These are phyloP conservation scores for Balamuthia mandrillaris DNA, from an alignment of 208 protist species.

Conservation along the genomic window DNA sequence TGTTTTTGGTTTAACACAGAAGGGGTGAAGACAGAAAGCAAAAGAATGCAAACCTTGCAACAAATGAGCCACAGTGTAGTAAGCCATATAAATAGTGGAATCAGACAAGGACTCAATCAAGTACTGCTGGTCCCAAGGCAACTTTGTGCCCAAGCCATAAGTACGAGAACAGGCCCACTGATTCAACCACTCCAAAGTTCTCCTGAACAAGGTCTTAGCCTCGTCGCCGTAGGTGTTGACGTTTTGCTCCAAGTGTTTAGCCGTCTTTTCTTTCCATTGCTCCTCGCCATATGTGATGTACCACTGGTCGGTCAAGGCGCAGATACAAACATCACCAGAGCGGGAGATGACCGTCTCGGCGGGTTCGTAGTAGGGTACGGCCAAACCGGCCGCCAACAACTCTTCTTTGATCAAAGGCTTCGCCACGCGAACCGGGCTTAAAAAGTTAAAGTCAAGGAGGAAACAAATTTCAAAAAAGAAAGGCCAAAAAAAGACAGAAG, in stretches of 20 bases:
- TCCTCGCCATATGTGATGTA: constrained; percentile 98
- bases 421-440: constrained; percentile 83
- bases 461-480: neutral
- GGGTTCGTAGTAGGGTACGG: constrained; percentile 94
- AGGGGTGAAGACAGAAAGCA: neutral
- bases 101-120: constrained; percentile 99
- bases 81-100: constrained; percentile 99
- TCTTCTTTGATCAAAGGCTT: constrained; percentile 84
- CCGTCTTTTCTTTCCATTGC: constrained; percentile 82
- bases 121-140: constrained; percentile 92
- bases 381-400: constrained; percentile 78
- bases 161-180: constrained; percentile 99
- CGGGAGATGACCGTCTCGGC: constrained; percentile 93
- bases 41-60: constrained; percentile 78
- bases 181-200: constrained; percentile 93
- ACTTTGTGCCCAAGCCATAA: constrained; percentile 97
- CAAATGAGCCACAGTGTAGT: constrained; percentile 98
- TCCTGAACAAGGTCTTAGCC: constrained; percentile 86
- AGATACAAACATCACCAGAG: constrained; percentile 98
- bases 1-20: constrained; percentile 57
- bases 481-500: neutral
- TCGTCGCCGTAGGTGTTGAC: constrained; percentile 88
- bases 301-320: constrained; percentile 98
- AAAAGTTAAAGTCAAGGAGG: neutral
- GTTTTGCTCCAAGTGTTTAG: constrained; percentile 79